A percentile compares a stretch with the other conserved stretches of the same genome.
Conservation (phyloP, 2,329 filamentous ascomycete genomes). For the Esteya vermicola region DNA sequence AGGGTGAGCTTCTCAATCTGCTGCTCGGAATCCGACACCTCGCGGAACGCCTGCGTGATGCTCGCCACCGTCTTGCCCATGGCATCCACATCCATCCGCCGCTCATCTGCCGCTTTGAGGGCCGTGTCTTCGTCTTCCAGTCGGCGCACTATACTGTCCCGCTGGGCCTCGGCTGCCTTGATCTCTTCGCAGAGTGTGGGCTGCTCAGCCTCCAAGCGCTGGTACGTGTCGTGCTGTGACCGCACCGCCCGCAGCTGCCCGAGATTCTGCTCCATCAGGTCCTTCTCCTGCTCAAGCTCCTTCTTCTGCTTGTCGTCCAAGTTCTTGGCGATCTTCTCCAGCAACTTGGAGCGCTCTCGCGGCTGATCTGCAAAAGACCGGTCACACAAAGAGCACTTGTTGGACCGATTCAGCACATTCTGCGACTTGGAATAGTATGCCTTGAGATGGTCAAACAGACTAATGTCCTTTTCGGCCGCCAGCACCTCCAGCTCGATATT, state of each 20-base stretch:
- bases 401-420: slow-evolving; percentile 48
- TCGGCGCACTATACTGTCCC: slow-evolving; percentile 41
- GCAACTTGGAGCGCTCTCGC: slow-evolving; percentile 47
- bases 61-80: slow-evolving; percentile 62
- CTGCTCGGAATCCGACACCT: slow-evolving; percentile 54
- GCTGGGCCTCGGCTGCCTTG: slow-evolving; percentile 36
- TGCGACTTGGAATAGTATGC: slow-evolving; percentile 60
- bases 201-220: slow-evolving; percentile 51
- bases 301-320: slow-evolving; percentile 48
- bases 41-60: slow-evolving; percentile 58
- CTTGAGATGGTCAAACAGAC: slow-evolving; percentile 53
- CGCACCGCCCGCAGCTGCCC: slow-evolving; percentile 47
- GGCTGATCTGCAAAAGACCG: slow-evolving; percentile 49
- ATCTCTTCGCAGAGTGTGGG: slow-evolving; percentile 53
- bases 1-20: slow-evolving; percentile 64
- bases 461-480: slow-evolving; percentile 51
- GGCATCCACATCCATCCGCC: slow-evolving; percentile 43
- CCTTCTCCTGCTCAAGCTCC: slow-evolving; percentile 35
- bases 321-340: slow-evolving; percentile 51
- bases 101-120: slow-evolving; percentile 49
- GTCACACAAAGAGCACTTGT: slow-evolving; percentile 64
- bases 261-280: slow-evolving; percentile 43
- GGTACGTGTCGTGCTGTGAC: slow-evolving; percentile 59
- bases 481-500: slow-evolving; percentile 39
- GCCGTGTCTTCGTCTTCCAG: slow-evolving; percentile 54